Evolutionary conservation across 257 asterid species (phyloP), one percentile per base, ranked within the genome.

Genomic region (Nicotiana attenuata): DNA sequence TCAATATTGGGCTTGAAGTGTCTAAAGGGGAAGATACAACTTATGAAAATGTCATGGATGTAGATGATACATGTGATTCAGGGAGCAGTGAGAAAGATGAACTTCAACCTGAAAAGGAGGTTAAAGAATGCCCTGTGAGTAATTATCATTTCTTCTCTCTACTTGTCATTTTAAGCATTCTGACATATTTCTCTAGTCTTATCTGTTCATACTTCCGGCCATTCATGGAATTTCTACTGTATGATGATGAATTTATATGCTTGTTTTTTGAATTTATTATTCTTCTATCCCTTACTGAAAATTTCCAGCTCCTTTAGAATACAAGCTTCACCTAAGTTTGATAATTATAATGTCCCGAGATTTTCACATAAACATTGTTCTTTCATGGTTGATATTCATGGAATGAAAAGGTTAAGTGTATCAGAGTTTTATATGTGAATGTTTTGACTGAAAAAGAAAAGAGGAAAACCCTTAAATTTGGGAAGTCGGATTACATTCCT

Each of bases 1-100:
- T 86, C 77, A 93, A 89, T 80, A 87, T 85, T 69, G 89, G 86
- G 86, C 81, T 88, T 66, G 96, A 91, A 53, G 80, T 82, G 82
- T 86, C 87, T 11, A 81, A 84, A 31, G 84, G 73, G 65, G 89
- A 88, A 66, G 80, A 83, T 77, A 81, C 85, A 10, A 68, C 81
- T 16, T 35, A 61, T 78, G 89, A 89, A 61, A 77, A 78, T 29
- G 68, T 63, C 66, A 77, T 35, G 17, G 78, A 65, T 75, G 81
- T 10, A n/a, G 85, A 82, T 78, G 84, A 82, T 81, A 63, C 76
- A 77, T 63, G 80, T 75, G 64, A 75, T 77, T 66, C 71, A 63
- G 88, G 81, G 64, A 66, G 5, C 11, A 86, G 66, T 60, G 90
- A 88, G 73, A 82, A 45, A 47, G 17, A 81, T 6, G 91, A 87